Evolutionary conservation across 1,284 basidiomycete genomes (phyloP).

Genomic region (Apiotrichum laibachii): DNA sequence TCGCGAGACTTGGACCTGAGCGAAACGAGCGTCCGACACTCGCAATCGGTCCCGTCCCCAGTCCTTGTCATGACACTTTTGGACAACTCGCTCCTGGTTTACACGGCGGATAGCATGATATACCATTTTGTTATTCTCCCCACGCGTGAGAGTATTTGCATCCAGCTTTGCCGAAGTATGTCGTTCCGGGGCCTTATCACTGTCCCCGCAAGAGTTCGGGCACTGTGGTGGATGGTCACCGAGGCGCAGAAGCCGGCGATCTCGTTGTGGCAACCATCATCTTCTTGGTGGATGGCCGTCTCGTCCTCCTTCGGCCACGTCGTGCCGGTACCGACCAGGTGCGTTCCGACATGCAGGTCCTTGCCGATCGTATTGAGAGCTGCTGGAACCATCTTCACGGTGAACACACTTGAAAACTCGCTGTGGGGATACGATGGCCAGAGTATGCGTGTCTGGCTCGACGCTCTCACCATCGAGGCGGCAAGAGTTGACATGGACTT

Average conservation of each 20-base stretch:
- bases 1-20: conserved; percentile 92
- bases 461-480: conserved; percentile 84
- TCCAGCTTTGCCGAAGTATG: conserved; percentile 91
- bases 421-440: conserved; percentile 95
- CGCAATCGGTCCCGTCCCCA: conserved; percentile 72
- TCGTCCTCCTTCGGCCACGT: conserved; percentile 79
- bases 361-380: conserved; percentile 92
- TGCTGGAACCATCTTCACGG: conserved; percentile 97
- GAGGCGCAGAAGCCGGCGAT: conserved; percentile 86
- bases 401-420: conserved; percentile 89
- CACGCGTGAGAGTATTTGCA: conserved; percentile 73
- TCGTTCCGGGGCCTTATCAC: conserved; percentile 88
- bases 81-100: conserved; percentile 92
- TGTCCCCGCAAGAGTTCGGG: conserved; percentile 78
- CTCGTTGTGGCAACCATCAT: conserved; percentile 90
- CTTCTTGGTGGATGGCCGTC: conserved; percentile 90
- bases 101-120: conserved; percentile 91
- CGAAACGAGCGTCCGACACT: conserved; percentile 77
- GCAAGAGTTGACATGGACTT: conserved; percentile 50
- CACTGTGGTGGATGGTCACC: conserved; percentile 96
- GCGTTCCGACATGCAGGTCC: conserved; percentile 95
- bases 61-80: conserved; percentile 84
- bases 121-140: conserved; percentile 90
- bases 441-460: conserved; percentile 88
- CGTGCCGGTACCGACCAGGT: conserved; percentile 76